Evolutionary conservation across 208 protist species (phyloP).

Genomic region (Trichomonas vaginalis): DNA sequence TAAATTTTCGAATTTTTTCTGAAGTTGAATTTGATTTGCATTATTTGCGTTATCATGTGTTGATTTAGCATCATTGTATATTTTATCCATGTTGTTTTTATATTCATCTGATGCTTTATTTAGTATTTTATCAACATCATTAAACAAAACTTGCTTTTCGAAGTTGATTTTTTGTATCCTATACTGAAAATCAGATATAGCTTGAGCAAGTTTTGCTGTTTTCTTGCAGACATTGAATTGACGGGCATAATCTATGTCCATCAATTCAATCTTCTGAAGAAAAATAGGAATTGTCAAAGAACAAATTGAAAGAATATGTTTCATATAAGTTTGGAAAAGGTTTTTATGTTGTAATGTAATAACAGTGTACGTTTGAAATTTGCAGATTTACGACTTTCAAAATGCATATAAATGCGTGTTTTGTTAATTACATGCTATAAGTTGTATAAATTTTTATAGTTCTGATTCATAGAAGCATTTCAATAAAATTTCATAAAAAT

Average conservation of each 20-base stretch:
- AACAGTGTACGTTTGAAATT: too few species aligned
- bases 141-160: background rate
- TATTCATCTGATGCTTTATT: background rate
- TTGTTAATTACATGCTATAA: too few species aligned
- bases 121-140: background rate
- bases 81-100: background rate
- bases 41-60: background rate
- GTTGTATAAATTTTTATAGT: too few species aligned
- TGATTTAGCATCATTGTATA: background rate
- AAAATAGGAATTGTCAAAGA: too few species aligned
- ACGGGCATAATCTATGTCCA: background rate
- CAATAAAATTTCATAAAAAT: too few species aligned
- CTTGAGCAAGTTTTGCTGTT: background rate
- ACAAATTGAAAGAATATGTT: too few species aligned
- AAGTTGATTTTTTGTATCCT: background rate
- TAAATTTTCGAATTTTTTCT: background rate
- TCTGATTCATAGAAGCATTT: too few species aligned
- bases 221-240: background rate
- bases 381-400: too few species aligned
- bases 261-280: too few species aligned
- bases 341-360: too few species aligned
- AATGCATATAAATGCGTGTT: too few species aligned
- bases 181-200: background rate
- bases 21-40: background rate
- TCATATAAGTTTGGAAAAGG: too few species aligned